Base-by-base conservation (phyloP, 2,329 filamentous ascomycete genomes). In the Madurella mycetomatis region DNA sequence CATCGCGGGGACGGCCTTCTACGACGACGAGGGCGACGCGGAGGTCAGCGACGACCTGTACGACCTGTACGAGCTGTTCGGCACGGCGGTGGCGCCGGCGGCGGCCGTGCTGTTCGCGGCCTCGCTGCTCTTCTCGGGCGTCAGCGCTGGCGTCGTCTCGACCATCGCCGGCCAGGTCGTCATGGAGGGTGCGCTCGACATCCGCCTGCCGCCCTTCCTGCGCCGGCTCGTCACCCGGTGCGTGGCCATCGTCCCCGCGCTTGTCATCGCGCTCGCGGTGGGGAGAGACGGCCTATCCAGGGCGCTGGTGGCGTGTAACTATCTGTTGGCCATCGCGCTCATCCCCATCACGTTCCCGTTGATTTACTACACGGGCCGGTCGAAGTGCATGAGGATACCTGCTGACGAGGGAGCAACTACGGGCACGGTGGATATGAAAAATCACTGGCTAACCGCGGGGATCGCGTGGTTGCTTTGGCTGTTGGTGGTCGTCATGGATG, bases 1-100 rank as follows among this genome's bases (percentile, higher is more conserved):
- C 62, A 85, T 91, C 12, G 86, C 91, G 0, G 91, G 90, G 19
- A 84, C 88, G 0, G 86, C 87, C 0, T 79, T 95, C 0, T 91
- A 86, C 66, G 70, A 79, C 3, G n/a, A 30, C 30, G 11, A 12
- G 25, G 16, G 4, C n/a, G 25, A 7, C 25, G 25, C 4, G 25
- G 25, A 25, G 7, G 25, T 25, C 4, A 80, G 81, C 41, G 67
- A 77, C 0, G 77, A 81, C 2, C 87, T 87, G 1, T 72, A 78
- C 7, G 75, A 83, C 37, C 95, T 96, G 62, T 86, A 96, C 71
- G 70, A 78, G 39, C 76, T 96, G 2, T 81, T 96, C 0, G 80
- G 84, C 0, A 64, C 70, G 0, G 86, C 82, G 51, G 83, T 96
- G 49, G 84, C 87, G 0, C 84, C 85, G 0, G 87, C 81, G 0